Base-by-base conservation (phyloP, 768 basidiomycete species). In the Mycena vitilis region DNA sequence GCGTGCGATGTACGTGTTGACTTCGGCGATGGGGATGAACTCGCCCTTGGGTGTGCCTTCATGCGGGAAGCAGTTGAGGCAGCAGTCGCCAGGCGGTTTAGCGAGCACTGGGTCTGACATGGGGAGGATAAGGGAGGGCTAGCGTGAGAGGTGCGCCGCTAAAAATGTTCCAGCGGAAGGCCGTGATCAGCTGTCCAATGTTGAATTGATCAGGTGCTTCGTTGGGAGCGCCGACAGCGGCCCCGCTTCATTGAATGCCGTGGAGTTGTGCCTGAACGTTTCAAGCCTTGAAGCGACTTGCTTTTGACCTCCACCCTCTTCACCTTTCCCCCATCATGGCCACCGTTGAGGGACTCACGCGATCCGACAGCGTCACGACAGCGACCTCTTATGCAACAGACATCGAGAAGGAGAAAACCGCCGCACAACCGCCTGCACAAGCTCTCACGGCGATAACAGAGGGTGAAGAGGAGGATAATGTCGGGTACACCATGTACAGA, bases 41-140 rank as follows among this genome's bases (percentile, higher is more conserved):
- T 62, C 51, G 23, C 82, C 82, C 18, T 69, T 63, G 0, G 84
- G 77, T 1, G 74, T 77, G 12, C 84, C 83, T 5, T 68, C 59
- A 69, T 85, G 84, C 7, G 78, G 75, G 11, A 83, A 81, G 25
- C 78, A 78, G 60, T 76, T 76, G 72, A 81, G 77, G 74, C 84
- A 85, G 60, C 80, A 80, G 57, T 82, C 81, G 57, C 79, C 80
- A 22, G 80, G 77, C 49, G 81, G 78, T 36, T 55, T 65, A 8
- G 81, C 73, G 54, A 81, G 60, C 38, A 73, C 65, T 20, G 71
- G 71, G 60, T 73, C 63, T 1, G 71, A 63, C 70, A 71, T 63
- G 58, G 64, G 36, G 38, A n/a, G 23, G 9, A 18, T 30, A 30
- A 30, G 30, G 30, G 30, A 30, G 30, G 30, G 56, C 23, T 38